Evolutionary conservation across 257 asterid genomes (phyloP).

Genomic region (Salvia rosmarinus): DNA sequence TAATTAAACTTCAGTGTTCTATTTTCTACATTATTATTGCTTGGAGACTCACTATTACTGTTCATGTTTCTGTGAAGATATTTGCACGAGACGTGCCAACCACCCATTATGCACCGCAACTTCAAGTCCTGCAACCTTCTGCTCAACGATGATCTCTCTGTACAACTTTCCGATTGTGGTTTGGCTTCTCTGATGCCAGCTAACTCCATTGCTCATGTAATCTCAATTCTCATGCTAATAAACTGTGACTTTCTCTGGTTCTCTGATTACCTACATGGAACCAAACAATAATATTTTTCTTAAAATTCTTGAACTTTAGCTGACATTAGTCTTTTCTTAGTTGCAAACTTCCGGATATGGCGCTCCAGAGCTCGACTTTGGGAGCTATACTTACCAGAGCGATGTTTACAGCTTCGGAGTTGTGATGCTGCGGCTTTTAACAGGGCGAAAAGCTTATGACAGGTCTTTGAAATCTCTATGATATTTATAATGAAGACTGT

Average conservation of each 20-base stretch:
- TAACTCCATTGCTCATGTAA: conserved; percentile 66
- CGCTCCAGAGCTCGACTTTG: conserved; percentile 90
- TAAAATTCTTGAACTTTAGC: conserved; percentile 8
- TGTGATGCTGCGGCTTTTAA: conserved; percentile 79
- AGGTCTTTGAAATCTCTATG: conserved; percentile 49
- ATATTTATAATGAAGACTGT: background rate
- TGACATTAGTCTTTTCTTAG: conserved; percentile 45
- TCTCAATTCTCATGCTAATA: conserved; percentile 55
- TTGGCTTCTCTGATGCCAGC: conserved; percentile 73
- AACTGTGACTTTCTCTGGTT: conserved; percentile 63
- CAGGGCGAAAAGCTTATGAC: conserved; percentile 84
- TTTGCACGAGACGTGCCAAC: conserved; percentile 81
- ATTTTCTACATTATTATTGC: too few relatives aligned
- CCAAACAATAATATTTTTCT: background rate
- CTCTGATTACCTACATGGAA: conserved; percentile 2
- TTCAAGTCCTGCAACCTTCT: conserved; percentile 80
- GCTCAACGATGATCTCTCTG: conserved; percentile 64
- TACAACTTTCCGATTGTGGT: conserved; percentile 75
- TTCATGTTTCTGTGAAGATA: conserved; percentile 56
- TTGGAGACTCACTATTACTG: conserved; percentile 19
- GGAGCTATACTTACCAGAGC: conserved; percentile 70
- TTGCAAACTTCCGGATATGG: conserved; percentile 88
- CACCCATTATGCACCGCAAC: conserved; percentile 73
- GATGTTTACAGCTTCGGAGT: conserved; percentile 94
- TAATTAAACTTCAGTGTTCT: too few relatives aligned